Base-by-base conservation (phyloP, 345 rosid species). In the Eutrema yunnanense region DNA sequence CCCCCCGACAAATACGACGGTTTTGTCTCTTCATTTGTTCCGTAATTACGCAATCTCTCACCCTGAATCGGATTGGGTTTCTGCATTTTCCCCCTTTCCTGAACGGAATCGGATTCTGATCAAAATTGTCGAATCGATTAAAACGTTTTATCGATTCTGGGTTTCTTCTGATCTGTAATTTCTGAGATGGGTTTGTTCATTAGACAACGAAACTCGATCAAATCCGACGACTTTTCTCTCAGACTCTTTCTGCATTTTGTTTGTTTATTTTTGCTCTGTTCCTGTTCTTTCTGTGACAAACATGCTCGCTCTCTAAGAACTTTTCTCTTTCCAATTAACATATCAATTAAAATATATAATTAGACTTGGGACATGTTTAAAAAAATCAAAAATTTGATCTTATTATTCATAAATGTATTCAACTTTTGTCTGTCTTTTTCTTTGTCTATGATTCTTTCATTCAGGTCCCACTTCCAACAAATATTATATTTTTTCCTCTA, bases 391-490 rank as follows among this genome's bases (percentile, higher is more conserved):
- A 22, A 43, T n/a, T 51, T 46, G 27, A 9, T 68, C 14, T 8
- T 65, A 16, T 66, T 30, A 36, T 13, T 12, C 55, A 41, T 52
- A 51, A 51, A 60, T 67, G 78, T 43, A 69, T 44, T 36, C 50
- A 67, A 11, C 49, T 26, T 68, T 56, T 46, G 70, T 52, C 50
- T 62, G 71, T 62, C 71, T 3, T 54, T 63, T 63, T 69, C 51
- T 34, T 42, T 9, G 53, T 52, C 43, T 60, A 26, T 67, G 38
- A 19, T 62, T 43, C 56, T 60, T 27, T 30, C 36, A 65, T 55
- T 36, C 0, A 48, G 75, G 75, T 49, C 80, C 79, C 74, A 76
- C 74, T 62, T 37, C 70, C 74, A 48, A 14, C 65, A 59, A 32
- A 69, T 75, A 34, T 61, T 51, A 9, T 38, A 6, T 29, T 61